Base-by-base conservation (phyloP, 2,329 filamentous ascomycete species). In the Bipolaris gigantea region DNA sequence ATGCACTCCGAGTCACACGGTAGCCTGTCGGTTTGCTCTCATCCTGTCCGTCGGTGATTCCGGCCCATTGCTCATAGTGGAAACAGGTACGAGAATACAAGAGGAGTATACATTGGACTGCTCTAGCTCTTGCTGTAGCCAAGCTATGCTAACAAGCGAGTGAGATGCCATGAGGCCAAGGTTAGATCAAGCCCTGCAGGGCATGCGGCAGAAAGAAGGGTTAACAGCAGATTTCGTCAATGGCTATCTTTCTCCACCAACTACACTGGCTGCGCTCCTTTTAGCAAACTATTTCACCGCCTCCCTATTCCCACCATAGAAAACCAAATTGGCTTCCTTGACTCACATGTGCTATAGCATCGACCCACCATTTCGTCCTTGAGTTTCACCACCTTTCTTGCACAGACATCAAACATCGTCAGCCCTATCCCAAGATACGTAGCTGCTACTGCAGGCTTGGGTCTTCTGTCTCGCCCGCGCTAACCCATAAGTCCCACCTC, bases 351-450 rank as follows among this genome's bases (percentile, higher is more conserved):
- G 54, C 61, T 49, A 34, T 56, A 39, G 42, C 25, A 36, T 15
- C 21, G 43, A 23, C 45, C 39, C 38, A 53, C 21, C 43, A 42
- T 48, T 46, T 13, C 10, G 10, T 30, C 27, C 27, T 30, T 30
- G 27, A 30, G 27, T 30, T 30, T 30, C 27, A 30, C 27, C 27
- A 30, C 10, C 3, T 30, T 30, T 35, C 48, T 48, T 42, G 48
- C 53, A 53, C 55, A 48, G 52, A 45, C 48, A 19, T 38, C 35
- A 51, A 42, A 56, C 38, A 54, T 43, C 15, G 45, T 68, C 64
- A 68, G 64, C 61, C 60, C 57, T 63, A 64, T 61, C 57, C 55
- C 53, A 45, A 60, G 58, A 54, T 49, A 49, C 46, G 23, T 40
- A 60, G 40, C 57, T 48, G 44, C 50, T 57, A 52, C 53, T 59